Base-by-base conservation (phyloP, 2,329 filamentous ascomycete genomes). In the Aspergillus tamarii region DNA sequence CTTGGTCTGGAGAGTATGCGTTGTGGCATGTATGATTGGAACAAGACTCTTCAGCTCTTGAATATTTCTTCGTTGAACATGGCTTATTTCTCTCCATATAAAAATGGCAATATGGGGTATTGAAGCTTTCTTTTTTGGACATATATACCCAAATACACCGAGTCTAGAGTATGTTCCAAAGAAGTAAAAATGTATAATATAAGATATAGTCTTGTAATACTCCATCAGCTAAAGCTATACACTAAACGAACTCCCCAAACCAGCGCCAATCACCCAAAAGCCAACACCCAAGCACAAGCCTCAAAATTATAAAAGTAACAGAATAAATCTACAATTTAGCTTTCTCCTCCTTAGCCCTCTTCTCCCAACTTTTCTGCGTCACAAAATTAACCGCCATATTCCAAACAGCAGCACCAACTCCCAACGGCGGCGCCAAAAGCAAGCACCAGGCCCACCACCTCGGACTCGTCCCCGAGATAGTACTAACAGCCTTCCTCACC, bases 401-500 rank as follows among this genome's bases (percentile, higher is more conserved):
- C 89, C 89, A 94, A 32, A 87, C 78, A 0, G 88, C 92, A 62
- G 89, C 85, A 12, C 85, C 79, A 23, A 89, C 85, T 1, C 90
- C 94, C 68, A 96, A 72, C 46, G 93, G 93, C 67, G 94, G 94
- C 74, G 86, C 91, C 45, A 89, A 69, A 74, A 88, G 77, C 57
- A 88, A 77, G 64, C 91, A 63, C 86, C 87, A 90, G n/a, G 88
- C 88, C 94, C 95, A 98, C 92, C 93, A 96, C 66, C 81, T 78
- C 8, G 92, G 92, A 76, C 90, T 95, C 21, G 80, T 79, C 53
- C 73, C 81, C 71, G 83, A 84, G 43, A 97, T 80, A 64, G 84
- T 84, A 4, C 72, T 74, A 81, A 98, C 88, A 9, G 89, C 91
- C 64, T 80, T 82, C 58, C 84, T 83, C 12, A 98, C 81, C 76